Conservation (phyloP, 1,139 yeast species). For the Wickerhamomyces sp. region DNA sequence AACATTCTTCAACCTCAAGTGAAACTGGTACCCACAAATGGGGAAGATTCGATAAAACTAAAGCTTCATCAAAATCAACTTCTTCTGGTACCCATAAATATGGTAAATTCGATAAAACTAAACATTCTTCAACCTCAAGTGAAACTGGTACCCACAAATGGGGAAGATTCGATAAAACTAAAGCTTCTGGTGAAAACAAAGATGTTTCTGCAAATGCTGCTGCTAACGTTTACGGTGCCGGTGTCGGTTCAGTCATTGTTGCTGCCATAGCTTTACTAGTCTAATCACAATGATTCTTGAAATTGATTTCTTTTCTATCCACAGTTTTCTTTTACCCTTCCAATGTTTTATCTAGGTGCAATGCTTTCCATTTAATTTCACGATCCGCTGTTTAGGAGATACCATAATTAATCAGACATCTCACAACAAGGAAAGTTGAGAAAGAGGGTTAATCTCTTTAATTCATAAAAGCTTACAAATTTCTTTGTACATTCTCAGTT, state of each 20-base stretch:
- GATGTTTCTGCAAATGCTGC: conserved; percentile 23
- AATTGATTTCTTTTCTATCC: neutral
- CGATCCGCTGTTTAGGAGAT: too few species aligned
- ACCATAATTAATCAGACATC: too few species aligned
- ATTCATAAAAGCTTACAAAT: neutral
- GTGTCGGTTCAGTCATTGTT: conserved; percentile 31
- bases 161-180: conserved; percentile 44
- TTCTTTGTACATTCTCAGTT: neutral
- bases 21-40: conserved; percentile 39
- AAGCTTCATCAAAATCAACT: conserved; percentile 13
- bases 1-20: conserved; percentile 28
- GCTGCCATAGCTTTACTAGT: conserved; percentile 35
- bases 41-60: conserved; percentile 49
- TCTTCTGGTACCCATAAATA: conserved; percentile 38
- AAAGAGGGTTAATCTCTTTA: too few species aligned
- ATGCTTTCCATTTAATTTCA: too few species aligned
- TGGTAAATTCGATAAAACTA: conserved; percentile 42
- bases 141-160: conserved; percentile 39
- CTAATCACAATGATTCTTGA: conserved; percentile 5
- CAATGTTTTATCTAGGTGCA: neutral
- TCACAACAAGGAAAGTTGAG: too few species aligned
- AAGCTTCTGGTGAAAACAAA: conserved; percentile 24
- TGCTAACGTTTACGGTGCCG: conserved; percentile 25
- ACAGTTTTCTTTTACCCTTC: conserved; percentile 1
- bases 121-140: conserved; percentile 28